Evolutionary conservation across 2,329 filamentous ascomycete species (phyloP).

Genomic region (Albophoma yamanashiensis): DNA sequence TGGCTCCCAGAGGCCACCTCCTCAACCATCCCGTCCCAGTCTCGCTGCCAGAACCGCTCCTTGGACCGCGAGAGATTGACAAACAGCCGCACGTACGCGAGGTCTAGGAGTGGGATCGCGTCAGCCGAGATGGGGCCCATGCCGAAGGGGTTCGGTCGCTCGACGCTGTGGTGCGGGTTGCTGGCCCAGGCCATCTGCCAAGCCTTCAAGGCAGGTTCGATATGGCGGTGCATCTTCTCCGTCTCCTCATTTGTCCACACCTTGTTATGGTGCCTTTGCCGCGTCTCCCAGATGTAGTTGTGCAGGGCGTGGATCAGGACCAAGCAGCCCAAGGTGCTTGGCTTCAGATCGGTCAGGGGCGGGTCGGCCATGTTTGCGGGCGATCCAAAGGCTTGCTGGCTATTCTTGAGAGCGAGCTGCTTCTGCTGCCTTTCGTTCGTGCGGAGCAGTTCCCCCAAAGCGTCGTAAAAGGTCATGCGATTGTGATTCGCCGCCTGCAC

Average conservation of each 20-base stretch:
- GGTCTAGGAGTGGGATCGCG: slow-evolving; percentile 79
- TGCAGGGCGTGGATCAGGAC: slow-evolving; percentile 90
- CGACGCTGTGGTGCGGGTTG: slow-evolving; percentile 73
- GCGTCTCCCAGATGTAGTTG: slow-evolving; percentile 97
- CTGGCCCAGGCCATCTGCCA: slow-evolving; percentile 91
- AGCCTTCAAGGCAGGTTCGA: slow-evolving; percentile 84
- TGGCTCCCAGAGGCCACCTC: slow-evolving; percentile 73
- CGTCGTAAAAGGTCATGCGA: slow-evolving; percentile 68
- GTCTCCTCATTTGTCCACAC: slow-evolving; percentile 88
- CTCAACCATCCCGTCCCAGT: slow-evolving; percentile 85
- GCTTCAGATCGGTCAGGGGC: slow-evolving; percentile 54
- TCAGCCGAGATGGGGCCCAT: slow-evolving; percentile 77
- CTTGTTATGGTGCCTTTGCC: slow-evolving; percentile 78
- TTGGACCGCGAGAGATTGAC: slow-evolving; percentile 89
- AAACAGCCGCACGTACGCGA: slow-evolving; percentile 86
- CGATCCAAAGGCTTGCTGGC: background rate
- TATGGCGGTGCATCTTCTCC: slow-evolving; percentile 90
- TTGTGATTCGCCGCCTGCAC: slow-evolving; percentile 57
- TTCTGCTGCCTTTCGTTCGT: slow-evolving; percentile 59
- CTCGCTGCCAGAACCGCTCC: slow-evolving; percentile 86
- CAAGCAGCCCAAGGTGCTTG: slow-evolving; percentile 86
- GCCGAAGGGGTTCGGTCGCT: slow-evolving; percentile 76
- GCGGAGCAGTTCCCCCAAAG: slow-evolving; percentile 69
- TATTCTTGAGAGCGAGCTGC: slow-evolving; percentile 25
- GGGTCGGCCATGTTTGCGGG: slow-evolving; percentile 23